A percentile compares a stretch with the other conserved stretches of the same genome.
Evolutionary conservation across 495 filamentous ascomycete genomes (phyloP).

Genomic region (Penicillium herquei): DNA sequence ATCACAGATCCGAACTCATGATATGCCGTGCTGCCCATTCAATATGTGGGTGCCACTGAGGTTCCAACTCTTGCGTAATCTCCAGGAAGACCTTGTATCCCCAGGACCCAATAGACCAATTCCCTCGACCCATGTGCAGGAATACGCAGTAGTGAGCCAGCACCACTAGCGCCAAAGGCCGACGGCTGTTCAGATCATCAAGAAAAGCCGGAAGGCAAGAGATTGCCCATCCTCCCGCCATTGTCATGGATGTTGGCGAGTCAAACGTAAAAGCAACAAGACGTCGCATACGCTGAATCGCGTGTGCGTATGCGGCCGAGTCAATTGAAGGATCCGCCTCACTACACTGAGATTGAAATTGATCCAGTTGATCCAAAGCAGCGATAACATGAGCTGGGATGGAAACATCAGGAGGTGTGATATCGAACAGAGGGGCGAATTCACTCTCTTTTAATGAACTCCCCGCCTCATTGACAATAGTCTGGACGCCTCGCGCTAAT

Average conservation of each 20-base stretch:
- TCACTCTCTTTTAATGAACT: constrained; percentile 18
- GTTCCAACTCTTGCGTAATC: constrained; percentile 12
- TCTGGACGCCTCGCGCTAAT: constrained; percentile 22
- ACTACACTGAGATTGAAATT: constrained; percentile 10
- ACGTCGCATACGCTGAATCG: constrained; percentile 9
- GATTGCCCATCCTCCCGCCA: constrained; percentile 25
- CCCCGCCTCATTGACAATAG: constrained; percentile 5
- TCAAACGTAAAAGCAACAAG: constrained; percentile 16
- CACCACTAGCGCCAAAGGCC: constrained; percentile 22
- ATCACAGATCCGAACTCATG: background rate
- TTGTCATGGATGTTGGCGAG: constrained; percentile 22
- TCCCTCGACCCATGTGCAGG: constrained; percentile 20
- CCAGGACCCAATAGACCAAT: constrained; percentile 23
- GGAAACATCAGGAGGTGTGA: background rate
- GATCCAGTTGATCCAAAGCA: constrained; percentile 16
- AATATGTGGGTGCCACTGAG: constrained; percentile 20
- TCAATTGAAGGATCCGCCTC: constrained; percentile 2
- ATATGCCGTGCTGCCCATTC: constrained; percentile 9
- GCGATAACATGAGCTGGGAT: constrained; percentile 8
- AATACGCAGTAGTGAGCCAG: constrained; percentile 27
- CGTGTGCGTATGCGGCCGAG: constrained; percentile 3
- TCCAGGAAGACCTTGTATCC: constrained; percentile 18
- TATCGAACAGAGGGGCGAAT: constrained; percentile 23
- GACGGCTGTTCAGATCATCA: constrained; percentile 8
- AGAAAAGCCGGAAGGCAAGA: constrained; percentile 11